Conservation (phyloP, 257 asterid species). For the Leptodermis oblonga region DNA sequence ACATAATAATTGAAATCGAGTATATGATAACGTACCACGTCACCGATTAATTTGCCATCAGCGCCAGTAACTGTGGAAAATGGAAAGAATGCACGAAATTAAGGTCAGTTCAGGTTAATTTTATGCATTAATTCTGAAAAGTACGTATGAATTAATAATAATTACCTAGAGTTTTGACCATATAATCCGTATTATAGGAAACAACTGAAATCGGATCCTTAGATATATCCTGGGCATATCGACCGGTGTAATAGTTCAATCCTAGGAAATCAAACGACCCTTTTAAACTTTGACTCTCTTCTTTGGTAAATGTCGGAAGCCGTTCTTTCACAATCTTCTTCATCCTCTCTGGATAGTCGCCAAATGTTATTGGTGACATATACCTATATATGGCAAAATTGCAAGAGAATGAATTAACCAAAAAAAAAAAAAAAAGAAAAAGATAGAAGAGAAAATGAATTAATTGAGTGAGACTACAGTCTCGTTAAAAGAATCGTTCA, state of each 20-base stretch:
- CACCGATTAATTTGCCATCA: slow-evolving; percentile 20
- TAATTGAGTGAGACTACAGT: no score
- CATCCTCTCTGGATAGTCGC: slow-evolving; percentile 29
- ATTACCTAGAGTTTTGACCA: slow-evolving; percentile 5
- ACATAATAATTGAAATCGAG: not conserved
- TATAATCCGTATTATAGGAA: slow-evolving; percentile 7
- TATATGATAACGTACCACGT: slow-evolving; percentile 10
- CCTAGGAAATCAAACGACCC: slow-evolving; percentile 30
- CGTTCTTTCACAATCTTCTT: slow-evolving; percentile 13
- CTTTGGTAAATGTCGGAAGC: slow-evolving; percentile 23
- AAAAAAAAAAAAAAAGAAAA: no score
- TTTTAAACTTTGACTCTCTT: slow-evolving; percentile 10
- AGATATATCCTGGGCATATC: slow-evolving; percentile 5
- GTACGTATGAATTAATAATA: not conserved
- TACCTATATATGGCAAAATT: slow-evolving; percentile 13
- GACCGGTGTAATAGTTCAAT: slow-evolving; percentile 25
- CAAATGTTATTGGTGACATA: slow-evolving; percentile 21
- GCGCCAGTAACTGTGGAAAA: slow-evolving; percentile 14
- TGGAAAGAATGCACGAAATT: not conserved
- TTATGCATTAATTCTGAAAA: no score
- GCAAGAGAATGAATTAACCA: not conserved
- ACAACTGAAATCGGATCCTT: not conserved
- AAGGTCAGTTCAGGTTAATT: not conserved
- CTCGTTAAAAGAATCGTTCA: no score
- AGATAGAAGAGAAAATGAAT: no score